Percentiles rank a stretch among this genome's conserved stretches.
Evolutionary conservation across 2,329 filamentous ascomycete species (phyloP).

Genomic region (Ramichloridium luteum): DNA sequence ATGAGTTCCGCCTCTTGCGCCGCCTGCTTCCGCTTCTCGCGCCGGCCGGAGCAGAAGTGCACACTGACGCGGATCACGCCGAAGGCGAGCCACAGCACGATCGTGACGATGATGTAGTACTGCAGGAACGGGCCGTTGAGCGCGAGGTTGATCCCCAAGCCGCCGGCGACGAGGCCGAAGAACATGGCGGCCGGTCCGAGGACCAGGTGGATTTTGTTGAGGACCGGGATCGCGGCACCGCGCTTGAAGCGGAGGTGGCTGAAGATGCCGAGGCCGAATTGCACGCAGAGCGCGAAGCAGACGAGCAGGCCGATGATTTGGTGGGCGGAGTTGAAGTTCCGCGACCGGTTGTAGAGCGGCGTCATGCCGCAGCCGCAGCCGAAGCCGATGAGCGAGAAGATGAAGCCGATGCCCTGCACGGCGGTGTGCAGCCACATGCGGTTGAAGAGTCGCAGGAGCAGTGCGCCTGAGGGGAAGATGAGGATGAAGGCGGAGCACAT

Average conservation of each 20-base stretch:
- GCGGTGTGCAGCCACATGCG: slow-evolving; percentile 31
- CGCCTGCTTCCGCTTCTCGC: too few species aligned
- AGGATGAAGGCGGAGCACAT: slow-evolving; percentile 25
- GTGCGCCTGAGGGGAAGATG: slow-evolving; percentile 24
- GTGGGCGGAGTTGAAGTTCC: slow-evolving; percentile 27
- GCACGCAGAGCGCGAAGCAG: slow-evolving; percentile 39
- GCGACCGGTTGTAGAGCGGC: slow-evolving; percentile 18
- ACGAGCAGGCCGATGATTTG: slow-evolving; percentile 49
- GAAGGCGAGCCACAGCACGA: too few species aligned
- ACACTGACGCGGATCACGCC: too few species aligned
- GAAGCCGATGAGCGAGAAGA: slow-evolving; percentile 27
- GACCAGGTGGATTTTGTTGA: too few species aligned
- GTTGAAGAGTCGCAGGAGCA: slow-evolving; percentile 27
- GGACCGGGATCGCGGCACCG: too few species aligned
- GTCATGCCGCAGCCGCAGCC: slow-evolving; percentile 31
- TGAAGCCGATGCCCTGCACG: slow-evolving; percentile 26
- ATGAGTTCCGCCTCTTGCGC: too few species aligned
- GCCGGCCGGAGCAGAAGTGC: too few species aligned
- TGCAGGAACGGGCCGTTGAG: too few species aligned
- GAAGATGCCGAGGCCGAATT: slow-evolving; percentile 43
- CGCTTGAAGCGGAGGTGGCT: slow-evolving; percentile 45
- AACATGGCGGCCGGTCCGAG: too few species aligned
- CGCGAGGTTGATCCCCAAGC: too few species aligned
- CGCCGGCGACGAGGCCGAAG: too few species aligned
- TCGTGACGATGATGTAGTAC: too few species aligned